phyloP scores from a whole-genome alignment of 306 rosid genomes.

The Cucurbita ficifolia region DNA sequence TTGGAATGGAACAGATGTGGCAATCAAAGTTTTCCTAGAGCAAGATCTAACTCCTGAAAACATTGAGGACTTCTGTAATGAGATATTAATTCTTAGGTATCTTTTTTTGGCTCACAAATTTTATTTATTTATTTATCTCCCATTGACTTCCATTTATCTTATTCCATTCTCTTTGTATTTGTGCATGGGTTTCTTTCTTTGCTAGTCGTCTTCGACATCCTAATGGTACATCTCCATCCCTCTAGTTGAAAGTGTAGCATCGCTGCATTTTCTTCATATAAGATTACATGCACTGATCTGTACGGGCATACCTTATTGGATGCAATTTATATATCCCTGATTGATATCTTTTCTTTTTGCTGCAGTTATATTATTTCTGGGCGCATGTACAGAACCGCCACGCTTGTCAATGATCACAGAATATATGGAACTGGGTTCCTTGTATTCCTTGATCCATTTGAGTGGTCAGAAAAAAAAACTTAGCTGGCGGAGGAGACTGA shows the following conservation, averaged over 20 bases:
- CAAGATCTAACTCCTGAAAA: constrained; percentile 92
- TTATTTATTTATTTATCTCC: neutral
- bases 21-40: constrained; percentile 89
- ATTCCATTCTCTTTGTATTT: constrained; percentile 12
- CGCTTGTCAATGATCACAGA: constrained; percentile 93
- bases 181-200: constrained; percentile 13
- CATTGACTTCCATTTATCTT: constrained; percentile 22
- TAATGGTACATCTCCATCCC: constrained; percentile 46
- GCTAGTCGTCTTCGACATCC: constrained; percentile 98
- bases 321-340: neutral
- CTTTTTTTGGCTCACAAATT: neutral
- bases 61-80: constrained; percentile 97
- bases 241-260: neutral
- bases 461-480: constrained; percentile 90
- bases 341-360: neutral
- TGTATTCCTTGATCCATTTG: constrained; percentile 78
- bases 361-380: constrained; percentile 97
- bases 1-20: constrained; percentile 98
- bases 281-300: constrained; percentile 5
- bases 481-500: constrained; percentile 76
- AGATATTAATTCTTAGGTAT: constrained; percentile 90
- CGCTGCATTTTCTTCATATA: neutral
- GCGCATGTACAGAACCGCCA: constrained; percentile 97
- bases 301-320: neutral
- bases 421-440: constrained; percentile 95